A percentile compares a stretch with the other conserved stretches of the same genome.
Evolutionary conservation across 2,329 filamentous ascomycete species (phyloP).

Genomic region (Ophiostoma sp.): DNA sequence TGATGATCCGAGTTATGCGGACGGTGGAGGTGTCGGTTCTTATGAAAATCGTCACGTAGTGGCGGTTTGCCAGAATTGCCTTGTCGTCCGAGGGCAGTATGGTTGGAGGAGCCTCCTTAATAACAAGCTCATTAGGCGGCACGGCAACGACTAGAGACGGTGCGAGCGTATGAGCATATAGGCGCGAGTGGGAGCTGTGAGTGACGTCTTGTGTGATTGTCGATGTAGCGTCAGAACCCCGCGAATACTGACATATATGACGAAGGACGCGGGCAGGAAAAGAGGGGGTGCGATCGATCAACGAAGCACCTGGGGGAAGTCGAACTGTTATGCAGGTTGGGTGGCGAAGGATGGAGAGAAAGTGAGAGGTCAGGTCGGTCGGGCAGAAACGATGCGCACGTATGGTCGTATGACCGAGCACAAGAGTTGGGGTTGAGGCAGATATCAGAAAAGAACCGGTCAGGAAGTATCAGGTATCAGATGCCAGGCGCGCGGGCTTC

Average conservation of each 20-base stretch:
- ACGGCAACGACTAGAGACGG: slow-evolving; percentile 1
- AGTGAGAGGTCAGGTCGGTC: background rate
- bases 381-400: background rate
- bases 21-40: no score
- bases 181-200: background rate
- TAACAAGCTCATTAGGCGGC: slow-evolving; percentile 13
- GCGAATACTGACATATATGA: background rate
- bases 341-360: background rate
- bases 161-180: slow-evolving; percentile 5
- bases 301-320: background rate
- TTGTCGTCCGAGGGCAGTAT: background rate
- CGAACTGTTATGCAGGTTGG: background rate
- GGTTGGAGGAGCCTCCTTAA: background rate
- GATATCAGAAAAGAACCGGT: background rate
- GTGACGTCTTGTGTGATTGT: background rate
- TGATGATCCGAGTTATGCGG: background rate
- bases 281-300: background rate
- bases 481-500: no score
- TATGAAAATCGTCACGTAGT: background rate
- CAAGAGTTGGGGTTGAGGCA: background rate
- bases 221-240: background rate
- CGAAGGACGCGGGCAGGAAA: background rate
- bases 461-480: background rate
- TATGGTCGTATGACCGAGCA: slow-evolving; percentile 3
- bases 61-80: background rate